These are phyloP conservation scores for Aspergillus transmontanensis DNA, from an alignment of 2,329 filamentous ascomycete species.

Conservation along the genomic window DNA sequence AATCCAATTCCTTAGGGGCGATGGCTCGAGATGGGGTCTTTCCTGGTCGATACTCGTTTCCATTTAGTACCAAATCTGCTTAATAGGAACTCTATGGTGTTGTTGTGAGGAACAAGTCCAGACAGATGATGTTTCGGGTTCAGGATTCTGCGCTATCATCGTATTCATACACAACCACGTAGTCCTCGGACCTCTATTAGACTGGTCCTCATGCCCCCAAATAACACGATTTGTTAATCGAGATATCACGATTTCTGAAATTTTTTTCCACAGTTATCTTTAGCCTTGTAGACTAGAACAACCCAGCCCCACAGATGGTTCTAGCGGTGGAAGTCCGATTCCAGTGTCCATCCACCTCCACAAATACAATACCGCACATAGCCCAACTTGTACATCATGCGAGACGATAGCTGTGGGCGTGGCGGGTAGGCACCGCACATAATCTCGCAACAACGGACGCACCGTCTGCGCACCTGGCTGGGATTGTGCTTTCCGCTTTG, in stretches of 20 bases:
- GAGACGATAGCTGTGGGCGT: slow-evolving; percentile 38
- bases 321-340: slow-evolving; percentile 24
- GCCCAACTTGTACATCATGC: slow-evolving; percentile 41
- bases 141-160: neutral
- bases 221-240: neutral
- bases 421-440: slow-evolving; percentile 62
- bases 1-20: neutral
- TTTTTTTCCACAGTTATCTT: neutral
- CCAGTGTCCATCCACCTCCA: slow-evolving; percentile 44
- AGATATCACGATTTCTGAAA: neutral
- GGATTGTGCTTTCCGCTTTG: slow-evolving; percentile 8
- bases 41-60: neutral
- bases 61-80: neutral
- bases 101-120: neutral
- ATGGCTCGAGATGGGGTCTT: neutral
- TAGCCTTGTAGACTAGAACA: slow-evolving; percentile 5
- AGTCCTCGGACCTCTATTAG: neutral
- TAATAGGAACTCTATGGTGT: neutral
- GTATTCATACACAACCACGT: neutral
- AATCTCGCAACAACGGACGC: slow-evolving; percentile 64
- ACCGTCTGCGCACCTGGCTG: slow-evolving; percentile 45
- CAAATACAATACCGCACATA: slow-evolving; percentile 43
- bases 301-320: slow-evolving; percentile 1
- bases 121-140: neutral
- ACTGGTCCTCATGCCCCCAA: neutral